These are phyloP conservation scores for Waltergamsia citrina DNA, from an alignment of 2,329 filamentous ascomycete species.

Conservation along the genomic window DNA sequence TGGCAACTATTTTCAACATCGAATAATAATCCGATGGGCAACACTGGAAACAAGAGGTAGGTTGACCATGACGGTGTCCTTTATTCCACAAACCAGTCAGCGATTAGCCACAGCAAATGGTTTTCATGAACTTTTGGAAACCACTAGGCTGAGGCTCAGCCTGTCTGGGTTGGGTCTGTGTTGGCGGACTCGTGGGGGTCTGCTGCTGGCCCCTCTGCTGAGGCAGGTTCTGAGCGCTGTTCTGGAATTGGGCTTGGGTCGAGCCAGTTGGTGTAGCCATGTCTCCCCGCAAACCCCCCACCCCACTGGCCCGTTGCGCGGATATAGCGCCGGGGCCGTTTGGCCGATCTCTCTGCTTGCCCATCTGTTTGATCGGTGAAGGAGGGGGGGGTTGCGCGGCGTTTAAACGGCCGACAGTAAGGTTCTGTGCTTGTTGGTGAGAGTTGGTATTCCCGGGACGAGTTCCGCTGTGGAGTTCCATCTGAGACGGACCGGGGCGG, in stretches of 20 bases:
- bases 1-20: too few relatives aligned
- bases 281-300: conserved; percentile 65
- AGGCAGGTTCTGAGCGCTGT: conserved; percentile 81
- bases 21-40: too few relatives aligned
- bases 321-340: conserved; percentile 66
- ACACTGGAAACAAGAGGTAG: too few relatives aligned
- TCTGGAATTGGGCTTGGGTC: conserved; percentile 93
- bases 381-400: conserved; percentile 83
- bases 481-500: conserved; percentile 71
- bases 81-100: too few relatives aligned
- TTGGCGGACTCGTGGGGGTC: conserved; percentile 44
- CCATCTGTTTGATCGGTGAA: conserved; percentile 73
- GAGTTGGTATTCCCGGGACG: conserved; percentile 55
- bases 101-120: conserved; percentile 79
- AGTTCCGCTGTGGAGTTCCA: conserved; percentile 71
- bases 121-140: conserved; percentile 88
- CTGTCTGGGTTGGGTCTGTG: conserved; percentile 43
- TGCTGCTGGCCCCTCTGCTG: conserved; percentile 54
- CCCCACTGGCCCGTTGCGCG: conserved; percentile 68
- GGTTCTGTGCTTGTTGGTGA: conserved; percentile 52
- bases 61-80: too few relatives aligned
- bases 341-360: conserved; percentile 66
- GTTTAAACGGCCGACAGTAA: conserved; percentile 86
- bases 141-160: conserved; percentile 68
- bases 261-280: conserved; percentile 79